Conservation (phyloP, 257 asterid species). For the Salvia splendens region DNA sequence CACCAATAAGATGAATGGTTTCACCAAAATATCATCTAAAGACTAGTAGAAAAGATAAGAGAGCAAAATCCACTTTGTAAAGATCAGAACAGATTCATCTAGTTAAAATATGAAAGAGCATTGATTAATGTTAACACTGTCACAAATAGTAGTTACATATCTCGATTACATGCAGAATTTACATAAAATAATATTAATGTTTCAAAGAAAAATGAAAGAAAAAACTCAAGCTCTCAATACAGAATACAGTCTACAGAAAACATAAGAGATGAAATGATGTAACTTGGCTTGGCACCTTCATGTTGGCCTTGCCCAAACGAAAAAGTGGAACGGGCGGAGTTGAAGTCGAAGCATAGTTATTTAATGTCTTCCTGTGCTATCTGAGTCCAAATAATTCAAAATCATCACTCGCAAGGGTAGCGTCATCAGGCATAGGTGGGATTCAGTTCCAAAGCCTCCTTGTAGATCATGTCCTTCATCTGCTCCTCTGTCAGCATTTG, state of each 20-base stretch:
- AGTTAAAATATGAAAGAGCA: neutral
- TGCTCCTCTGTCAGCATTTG: slow-evolving; percentile 75
- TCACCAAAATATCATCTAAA: neutral
- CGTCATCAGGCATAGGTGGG: slow-evolving; percentile 41
- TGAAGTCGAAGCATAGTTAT: neutral
- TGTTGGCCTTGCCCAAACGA: slow-evolving; percentile 29
- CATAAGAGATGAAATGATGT: slow-evolving; percentile 11
- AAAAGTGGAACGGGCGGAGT: slow-evolving; percentile 12
- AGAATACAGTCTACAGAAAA: slow-evolving; percentile 21
- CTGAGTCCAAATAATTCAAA: neutral
- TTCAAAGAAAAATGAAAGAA: neutral
- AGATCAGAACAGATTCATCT: neutral
- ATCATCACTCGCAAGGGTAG: neutral
- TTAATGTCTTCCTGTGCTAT: neutral
- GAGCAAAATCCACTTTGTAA: neutral
- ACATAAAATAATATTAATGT: slow-evolving; percentile 27
- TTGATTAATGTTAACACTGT: neutral
- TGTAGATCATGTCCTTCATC: slow-evolving; percentile 89
- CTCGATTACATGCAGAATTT: slow-evolving; percentile 33
- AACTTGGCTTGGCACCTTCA: slow-evolving; percentile 31
- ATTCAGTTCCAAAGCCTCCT: slow-evolving; percentile 74
- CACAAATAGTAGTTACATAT: slow-evolving; percentile 30
- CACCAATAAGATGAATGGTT: neutral
- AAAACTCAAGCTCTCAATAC: slow-evolving; percentile 31
- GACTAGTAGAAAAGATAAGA: neutral